These are phyloP conservation scores for Chlorociboria aeruginascens DNA, from an alignment of 495 filamentous ascomycete genomes.

Conservation along the genomic window DNA sequence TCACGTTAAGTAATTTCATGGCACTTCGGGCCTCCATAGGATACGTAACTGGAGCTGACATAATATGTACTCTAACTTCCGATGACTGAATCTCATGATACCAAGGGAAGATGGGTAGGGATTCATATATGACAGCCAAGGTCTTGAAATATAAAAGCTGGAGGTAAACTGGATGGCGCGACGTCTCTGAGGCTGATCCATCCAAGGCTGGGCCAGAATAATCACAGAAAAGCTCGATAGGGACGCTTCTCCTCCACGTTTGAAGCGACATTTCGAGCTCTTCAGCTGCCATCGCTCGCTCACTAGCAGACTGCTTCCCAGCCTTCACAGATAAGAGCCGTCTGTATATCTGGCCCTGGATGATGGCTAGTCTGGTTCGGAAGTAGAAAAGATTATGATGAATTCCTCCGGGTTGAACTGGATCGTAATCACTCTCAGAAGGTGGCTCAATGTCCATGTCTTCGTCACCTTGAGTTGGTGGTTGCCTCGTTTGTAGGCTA, in stretches of 20 bases:
- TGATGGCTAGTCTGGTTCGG: not conserved
- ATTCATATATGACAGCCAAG: not conserved
- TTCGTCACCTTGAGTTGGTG: not conserved
- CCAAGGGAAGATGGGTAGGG: not conserved
- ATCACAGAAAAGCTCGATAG: too few relatives aligned
- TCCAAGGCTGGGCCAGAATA: not conserved
- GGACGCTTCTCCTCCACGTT: not conserved
- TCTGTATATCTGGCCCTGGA: not conserved
- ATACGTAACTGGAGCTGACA: not conserved
- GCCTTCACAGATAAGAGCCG: not conserved
- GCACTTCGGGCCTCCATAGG: constrained; percentile 70
- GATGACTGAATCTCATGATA: constrained; percentile 87
- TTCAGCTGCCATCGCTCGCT: not conserved
- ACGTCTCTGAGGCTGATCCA: not conserved
- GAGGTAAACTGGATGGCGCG: constrained; percentile 62
- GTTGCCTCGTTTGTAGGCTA: not conserved
- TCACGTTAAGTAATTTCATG: constrained; percentile 84
- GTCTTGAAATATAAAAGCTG: constrained; percentile 19
- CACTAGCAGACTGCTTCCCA: not conserved
- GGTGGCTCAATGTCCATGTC: not conserved
- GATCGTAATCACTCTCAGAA: not conserved
- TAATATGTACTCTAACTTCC: constrained; percentile 79
- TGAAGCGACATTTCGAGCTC: not conserved
- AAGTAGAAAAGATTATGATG: not conserved
- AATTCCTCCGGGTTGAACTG: not conserved